Percentiles rank a stretch among this genome's conserved stretches.
These are phyloP conservation scores for Helicostylum pulchrum DNA, from an alignment of 192 early-diverging fungal species.

Conservation along the genomic window DNA sequence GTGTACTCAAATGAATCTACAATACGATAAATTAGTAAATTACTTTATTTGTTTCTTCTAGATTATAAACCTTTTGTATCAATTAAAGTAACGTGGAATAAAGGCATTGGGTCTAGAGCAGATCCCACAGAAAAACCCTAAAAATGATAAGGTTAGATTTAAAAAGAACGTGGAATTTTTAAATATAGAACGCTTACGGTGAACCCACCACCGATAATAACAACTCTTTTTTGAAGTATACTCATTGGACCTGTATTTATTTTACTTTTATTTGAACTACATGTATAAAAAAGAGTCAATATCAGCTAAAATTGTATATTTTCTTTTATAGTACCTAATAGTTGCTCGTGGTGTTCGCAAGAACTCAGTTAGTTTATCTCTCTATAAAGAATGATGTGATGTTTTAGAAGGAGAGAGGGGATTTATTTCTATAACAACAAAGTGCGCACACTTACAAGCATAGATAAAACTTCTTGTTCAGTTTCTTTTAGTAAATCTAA, in stretches of 20 bases:
- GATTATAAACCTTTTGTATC: conserved; percentile 35
- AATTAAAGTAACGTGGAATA: conserved; percentile 34
- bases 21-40: neutral
- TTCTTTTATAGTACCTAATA: neutral
- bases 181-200: conserved; percentile 18
- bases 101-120: conserved; percentile 33
- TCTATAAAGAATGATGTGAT: conserved; percentile 3
- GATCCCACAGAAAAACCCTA: conserved; percentile 37
- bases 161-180: neutral
- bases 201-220: conserved; percentile 38
- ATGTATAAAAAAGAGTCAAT: neutral
- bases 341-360: conserved; percentile 7
- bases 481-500: conserved; percentile 4
- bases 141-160: neutral
- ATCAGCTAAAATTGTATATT: neutral
- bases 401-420: neutral
- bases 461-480: conserved; percentile 11
- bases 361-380: conserved; percentile 10
- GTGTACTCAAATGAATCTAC: conserved; percentile 40
- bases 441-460: conserved; percentile 1
- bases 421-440: neutral
- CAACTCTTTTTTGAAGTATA: conserved; percentile 17
- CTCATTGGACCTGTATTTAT: neutral
- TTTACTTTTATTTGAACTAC: neutral
- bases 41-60: neutral